These are phyloP conservation scores for Astragalus glycyphyllos DNA, from an alignment of 306 rosid genomes.

Conservation along the genomic window DNA sequence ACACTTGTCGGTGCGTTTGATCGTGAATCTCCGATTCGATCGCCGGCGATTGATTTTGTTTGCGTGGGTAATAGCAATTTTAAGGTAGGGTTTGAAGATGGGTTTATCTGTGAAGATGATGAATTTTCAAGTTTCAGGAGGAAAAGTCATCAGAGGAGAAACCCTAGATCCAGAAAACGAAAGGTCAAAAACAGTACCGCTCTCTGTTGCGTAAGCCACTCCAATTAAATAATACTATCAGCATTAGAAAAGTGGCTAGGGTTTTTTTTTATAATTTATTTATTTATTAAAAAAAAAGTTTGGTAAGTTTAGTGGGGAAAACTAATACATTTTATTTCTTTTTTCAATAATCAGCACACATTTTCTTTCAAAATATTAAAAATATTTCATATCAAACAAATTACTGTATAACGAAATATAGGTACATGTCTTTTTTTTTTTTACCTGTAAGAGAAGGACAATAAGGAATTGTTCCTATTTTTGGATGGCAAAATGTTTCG, in stretches of 20 bases:
- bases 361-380: too few relatives aligned
- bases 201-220: conserved; percentile 39
- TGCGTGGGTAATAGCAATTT: conserved; percentile 11
- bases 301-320: background rate
- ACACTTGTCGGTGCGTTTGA: conserved; percentile 18
- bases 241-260: background rate
- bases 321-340: too few relatives aligned
- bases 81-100: conserved; percentile 66
- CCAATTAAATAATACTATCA: conserved; percentile 33
- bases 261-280: background rate
- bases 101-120: conserved; percentile 37
- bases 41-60: conserved; percentile 34
- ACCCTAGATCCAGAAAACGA: conserved; percentile 99
- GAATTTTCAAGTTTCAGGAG: conserved; percentile 39
- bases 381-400: too few relatives aligned
- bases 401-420: too few relatives aligned
- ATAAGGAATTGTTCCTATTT: too few relatives aligned
- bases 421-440: too few relatives aligned
- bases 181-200: conserved; percentile 75
- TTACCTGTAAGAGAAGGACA: too few relatives aligned
- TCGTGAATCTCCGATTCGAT: conserved; percentile 38
- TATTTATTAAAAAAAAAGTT: background rate
- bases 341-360: too few relatives aligned
- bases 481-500: too few relatives aligned
- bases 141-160: conserved; percentile 61